A percentile compares a stretch with the other conserved stretches of the same genome.
These are phyloP conservation scores for Sarcocystis neurona DNA, from an alignment of 169 alveolate genomes.

Conservation along the genomic window DNA sequence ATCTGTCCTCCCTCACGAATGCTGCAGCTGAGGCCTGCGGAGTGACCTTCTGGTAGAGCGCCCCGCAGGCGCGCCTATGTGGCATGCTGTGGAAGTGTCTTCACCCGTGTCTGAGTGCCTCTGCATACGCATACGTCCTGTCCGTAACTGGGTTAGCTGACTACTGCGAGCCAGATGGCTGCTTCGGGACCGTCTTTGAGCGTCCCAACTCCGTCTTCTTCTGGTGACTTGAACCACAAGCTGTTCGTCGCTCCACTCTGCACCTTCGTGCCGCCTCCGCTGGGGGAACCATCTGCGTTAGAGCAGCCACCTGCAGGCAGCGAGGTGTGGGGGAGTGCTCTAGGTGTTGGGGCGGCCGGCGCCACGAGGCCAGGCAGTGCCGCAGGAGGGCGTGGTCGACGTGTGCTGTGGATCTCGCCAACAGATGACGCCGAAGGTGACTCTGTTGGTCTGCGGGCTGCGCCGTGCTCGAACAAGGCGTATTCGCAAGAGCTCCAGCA, in stretches of 20 bases:
- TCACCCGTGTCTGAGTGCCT: no score
- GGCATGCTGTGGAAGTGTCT: no score
- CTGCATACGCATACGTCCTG: no score
- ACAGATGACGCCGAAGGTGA: no score
- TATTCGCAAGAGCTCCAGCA: not conserved
- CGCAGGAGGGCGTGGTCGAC: not conserved
- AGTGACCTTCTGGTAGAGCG: no score
- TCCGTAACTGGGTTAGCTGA: no score
- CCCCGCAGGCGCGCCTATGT: no score
- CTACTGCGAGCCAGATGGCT: not conserved
- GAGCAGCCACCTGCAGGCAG: not conserved
- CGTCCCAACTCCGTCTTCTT: not conserved
- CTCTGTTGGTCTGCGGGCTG: not conserved
- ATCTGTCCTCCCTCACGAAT: no score
- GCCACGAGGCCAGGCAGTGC: not conserved
- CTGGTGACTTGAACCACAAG: no score
- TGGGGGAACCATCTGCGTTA: not conserved
- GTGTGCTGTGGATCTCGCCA: conserved; percentile 1
- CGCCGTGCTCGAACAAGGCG: not conserved
- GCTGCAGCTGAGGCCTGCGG: no score
- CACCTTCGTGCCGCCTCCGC: conserved; percentile 13
- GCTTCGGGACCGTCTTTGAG: not conserved
- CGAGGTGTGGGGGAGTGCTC: not conserved
- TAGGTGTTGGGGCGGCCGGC: not conserved
- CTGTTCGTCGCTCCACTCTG: no score